A percentile compares a stretch with the other conserved stretches of the same genome.
Evolutionary conservation across 208 protist genomes (phyloP).

Genomic region (Trypanosoma brucei): DNA sequence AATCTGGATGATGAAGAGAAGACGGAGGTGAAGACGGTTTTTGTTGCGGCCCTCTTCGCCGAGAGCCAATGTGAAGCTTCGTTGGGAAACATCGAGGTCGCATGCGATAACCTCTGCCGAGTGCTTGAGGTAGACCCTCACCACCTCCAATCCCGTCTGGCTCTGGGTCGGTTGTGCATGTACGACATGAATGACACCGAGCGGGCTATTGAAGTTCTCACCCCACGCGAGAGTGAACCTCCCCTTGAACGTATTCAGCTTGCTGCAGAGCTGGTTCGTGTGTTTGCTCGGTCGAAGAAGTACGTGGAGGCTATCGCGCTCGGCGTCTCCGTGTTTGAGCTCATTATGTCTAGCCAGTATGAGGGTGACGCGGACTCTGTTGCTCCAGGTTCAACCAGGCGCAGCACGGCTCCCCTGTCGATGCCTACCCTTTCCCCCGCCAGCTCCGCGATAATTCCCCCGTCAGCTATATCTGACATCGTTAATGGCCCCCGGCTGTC

Average conservation of each 20-base stretch:
- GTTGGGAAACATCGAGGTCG: constrained; percentile 29
- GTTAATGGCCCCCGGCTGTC: constrained; percentile 22
- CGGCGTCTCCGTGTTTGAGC: constrained; percentile 78
- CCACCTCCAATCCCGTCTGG: constrained; percentile 66
- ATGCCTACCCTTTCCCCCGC: constrained; percentile 77
- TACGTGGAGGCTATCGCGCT: constrained; percentile 78
- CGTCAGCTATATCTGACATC: constrained; percentile 47
- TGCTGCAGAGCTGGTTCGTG: constrained; percentile 59
- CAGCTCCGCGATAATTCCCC: constrained; percentile 82
- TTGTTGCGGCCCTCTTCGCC: constrained; percentile 51
- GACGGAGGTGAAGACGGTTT: constrained; percentile 47
- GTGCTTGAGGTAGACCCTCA: constrained; percentile 57
- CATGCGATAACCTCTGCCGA: constrained; percentile 18
- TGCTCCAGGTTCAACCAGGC: constrained; percentile 43
- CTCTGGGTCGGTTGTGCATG: constrained; percentile 65
- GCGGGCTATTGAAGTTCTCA: constrained; percentile 54
- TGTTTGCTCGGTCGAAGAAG: constrained; percentile 56
- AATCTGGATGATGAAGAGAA: constrained; percentile 17
- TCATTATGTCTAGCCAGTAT: constrained; percentile 71
- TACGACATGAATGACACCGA: constrained; percentile 53
- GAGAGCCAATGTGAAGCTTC: constrained; percentile 60
- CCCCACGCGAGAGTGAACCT: constrained; percentile 51
- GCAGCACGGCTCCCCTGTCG: constrained; percentile 36
- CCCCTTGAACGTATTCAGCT: constrained; percentile 80
- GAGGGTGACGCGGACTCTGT: constrained; percentile 82